Evolutionary conservation across 164 flowering plant genomes (phyloP).

Genomic region (Berberis thunbergii): DNA sequence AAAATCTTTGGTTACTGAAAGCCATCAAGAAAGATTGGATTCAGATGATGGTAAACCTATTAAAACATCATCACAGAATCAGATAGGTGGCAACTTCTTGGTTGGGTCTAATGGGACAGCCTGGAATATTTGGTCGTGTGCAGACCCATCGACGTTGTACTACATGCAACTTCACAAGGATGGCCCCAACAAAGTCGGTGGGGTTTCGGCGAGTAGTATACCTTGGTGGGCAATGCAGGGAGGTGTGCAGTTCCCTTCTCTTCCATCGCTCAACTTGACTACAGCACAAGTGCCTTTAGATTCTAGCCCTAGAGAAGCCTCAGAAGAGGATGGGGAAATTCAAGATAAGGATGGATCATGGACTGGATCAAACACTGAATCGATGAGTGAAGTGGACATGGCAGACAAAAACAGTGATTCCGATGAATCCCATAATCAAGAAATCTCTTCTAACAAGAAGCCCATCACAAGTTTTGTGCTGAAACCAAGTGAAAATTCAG

Average conservation of each 20-base stretch:
- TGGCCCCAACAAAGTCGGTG: slow-evolving; percentile 10
- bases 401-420: slow-evolving; percentile 19
- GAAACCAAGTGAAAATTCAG: slow-evolving; percentile 19
- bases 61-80: slow-evolving; percentile 7
- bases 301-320: slow-evolving; percentile 5
- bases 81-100: slow-evolving; percentile 1
- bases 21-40: slow-evolving; percentile 6
- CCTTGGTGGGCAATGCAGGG: slow-evolving; percentile 35
- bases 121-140: slow-evolving; percentile 17
- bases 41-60: slow-evolving; percentile 10
- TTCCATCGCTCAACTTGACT: slow-evolving; percentile 13
- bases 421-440: slow-evolving; percentile 17
- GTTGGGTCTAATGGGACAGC: slow-evolving; percentile 1
- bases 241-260: slow-evolving; percentile 16
- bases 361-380: slow-evolving; percentile 30
- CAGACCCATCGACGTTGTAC: slow-evolving; percentile 10
- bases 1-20: slow-evolving; percentile 16
- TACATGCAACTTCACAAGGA: slow-evolving; percentile 20
- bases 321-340: slow-evolving; percentile 6
- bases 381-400: slow-evolving; percentile 13
- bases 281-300: slow-evolving; percentile 8
- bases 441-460: slow-evolving; percentile 4
- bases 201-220: slow-evolving; percentile 8
- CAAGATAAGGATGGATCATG: slow-evolving; percentile 29
- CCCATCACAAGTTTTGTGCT: slow-evolving; percentile 6